phyloP scores from a whole-genome alignment of 164 flowering plant genomes.

The Magnolia changhungtana region DNA sequence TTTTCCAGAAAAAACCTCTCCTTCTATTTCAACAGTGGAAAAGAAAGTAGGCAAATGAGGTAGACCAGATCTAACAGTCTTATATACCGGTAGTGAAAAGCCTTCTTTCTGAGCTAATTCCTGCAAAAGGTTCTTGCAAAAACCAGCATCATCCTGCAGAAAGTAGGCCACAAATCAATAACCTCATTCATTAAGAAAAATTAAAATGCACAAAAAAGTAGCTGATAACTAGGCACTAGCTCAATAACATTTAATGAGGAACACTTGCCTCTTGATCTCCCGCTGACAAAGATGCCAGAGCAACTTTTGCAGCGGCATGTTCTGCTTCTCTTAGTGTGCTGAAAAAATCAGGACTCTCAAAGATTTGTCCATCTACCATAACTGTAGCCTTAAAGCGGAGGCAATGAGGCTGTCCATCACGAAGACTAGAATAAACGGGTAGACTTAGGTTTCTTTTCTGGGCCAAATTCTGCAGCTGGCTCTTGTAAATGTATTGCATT shows the following conservation, averaged over 20 bases:
- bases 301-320: conserved; percentile 70
- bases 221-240: not conserved
- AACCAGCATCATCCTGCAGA: conserved; percentile 35
- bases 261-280: conserved; percentile 44
- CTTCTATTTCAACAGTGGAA: conserved; percentile 46
- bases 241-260: not conserved
- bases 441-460: conserved; percentile 39
- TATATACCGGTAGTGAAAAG: conserved; percentile 40
- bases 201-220: not conserved
- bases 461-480: conserved; percentile 49
- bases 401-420: conserved; percentile 62
- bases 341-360: conserved; percentile 40
- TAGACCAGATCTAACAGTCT: conserved; percentile 34
- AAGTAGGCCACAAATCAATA: not conserved
- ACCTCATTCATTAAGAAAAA: not conserved
- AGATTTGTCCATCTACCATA: conserved; percentile 52
- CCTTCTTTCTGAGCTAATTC: conserved; percentile 50
- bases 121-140: conserved; percentile 61
- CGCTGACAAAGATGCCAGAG: conserved; percentile 43
- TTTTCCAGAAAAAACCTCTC: conserved; percentile 37
- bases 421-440: conserved; percentile 47
- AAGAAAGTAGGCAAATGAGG: conserved; percentile 31
- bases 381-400: conserved; percentile 59
- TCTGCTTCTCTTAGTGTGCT: conserved; percentile 66
- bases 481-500: conserved; percentile 38